phyloP scores from a whole-genome alignment of 441 rosid species.

The Populus trichocarpa region DNA sequence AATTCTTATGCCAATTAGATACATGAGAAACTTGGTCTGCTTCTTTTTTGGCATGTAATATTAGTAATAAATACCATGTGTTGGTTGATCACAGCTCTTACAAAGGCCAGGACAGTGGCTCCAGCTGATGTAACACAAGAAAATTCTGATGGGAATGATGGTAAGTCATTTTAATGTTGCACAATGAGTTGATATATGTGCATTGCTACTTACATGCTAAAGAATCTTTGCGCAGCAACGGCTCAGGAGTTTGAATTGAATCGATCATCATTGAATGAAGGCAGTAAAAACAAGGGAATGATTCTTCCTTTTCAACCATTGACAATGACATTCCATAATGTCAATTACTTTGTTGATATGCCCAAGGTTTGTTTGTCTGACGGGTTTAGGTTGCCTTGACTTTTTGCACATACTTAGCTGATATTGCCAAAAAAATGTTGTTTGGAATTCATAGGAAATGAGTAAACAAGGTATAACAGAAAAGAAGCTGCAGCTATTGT shows the following conservation, averaged over 20 bases:
- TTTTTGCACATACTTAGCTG: background rate
- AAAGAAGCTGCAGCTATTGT: slow-evolving; percentile 63
- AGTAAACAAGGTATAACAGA: slow-evolving; percentile 65
- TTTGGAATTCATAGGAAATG: slow-evolving; percentile 62
- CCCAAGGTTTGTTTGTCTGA: slow-evolving; percentile 53
- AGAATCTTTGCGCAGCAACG: slow-evolving; percentile 16
- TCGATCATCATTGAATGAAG: slow-evolving; percentile 21
- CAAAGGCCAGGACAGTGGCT: slow-evolving; percentile 42
- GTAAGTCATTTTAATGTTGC: background rate
- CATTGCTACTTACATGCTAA: background rate
- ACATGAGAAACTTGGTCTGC: background rate
- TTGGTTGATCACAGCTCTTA: slow-evolving; percentile 50
- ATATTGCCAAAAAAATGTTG: background rate
- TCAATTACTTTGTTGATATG: slow-evolving; percentile 93
- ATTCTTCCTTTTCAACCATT: slow-evolving; percentile 91
- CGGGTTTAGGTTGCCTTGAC: slow-evolving; percentile 6
- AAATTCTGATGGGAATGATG: slow-evolving; percentile 14
- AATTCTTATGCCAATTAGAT: background rate
- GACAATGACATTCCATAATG: slow-evolving; percentile 85
- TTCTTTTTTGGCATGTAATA: background rate
- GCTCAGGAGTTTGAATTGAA: slow-evolving; percentile 7
- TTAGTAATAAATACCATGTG: background rate
- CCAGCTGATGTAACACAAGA: slow-evolving; percentile 40
- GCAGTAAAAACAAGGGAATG: slow-evolving; percentile 66
- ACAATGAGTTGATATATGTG: background rate